Percentiles rank a stretch among this genome's conserved stretches.
These are phyloP conservation scores for Cucumis melo DNA, from an alignment of 306 rosid genomes.

Conservation along the genomic window DNA sequence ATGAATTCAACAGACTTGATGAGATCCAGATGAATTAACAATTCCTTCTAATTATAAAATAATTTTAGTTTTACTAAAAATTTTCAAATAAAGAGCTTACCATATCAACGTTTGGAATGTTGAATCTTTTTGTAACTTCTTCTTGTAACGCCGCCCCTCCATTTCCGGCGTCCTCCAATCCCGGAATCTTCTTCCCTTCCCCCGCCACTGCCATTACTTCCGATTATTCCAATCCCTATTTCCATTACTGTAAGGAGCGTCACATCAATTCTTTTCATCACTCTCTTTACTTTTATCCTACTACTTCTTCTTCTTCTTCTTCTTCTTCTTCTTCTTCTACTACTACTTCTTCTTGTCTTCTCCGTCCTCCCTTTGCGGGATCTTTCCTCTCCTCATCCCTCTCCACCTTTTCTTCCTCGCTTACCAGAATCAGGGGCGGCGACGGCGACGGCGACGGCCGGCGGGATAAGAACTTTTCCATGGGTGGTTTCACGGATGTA, in stretches of 20 bases:
- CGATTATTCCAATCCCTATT: background rate
- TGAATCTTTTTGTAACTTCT: background rate
- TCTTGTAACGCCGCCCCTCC: background rate
- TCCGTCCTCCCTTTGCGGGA: background rate
- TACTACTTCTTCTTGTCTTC: background rate
- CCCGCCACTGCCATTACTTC: background rate
- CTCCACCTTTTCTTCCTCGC: background rate
- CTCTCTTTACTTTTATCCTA: background rate
- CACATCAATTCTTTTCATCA: background rate
- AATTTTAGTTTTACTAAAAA: background rate
- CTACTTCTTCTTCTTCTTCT: background rate
- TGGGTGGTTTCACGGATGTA: conserved; percentile 20
- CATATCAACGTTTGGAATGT: background rate
- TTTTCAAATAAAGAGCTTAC: background rate
- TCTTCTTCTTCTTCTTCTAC: too few species aligned
- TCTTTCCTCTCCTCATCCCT: background rate
- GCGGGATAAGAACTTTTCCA: background rate
- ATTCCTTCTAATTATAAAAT: background rate
- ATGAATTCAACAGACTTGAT: background rate
- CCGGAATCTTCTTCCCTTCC: background rate
- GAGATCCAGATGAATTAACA: background rate
- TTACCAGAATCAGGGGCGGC: background rate
- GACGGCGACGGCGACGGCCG: background rate
- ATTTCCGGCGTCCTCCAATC: background rate
- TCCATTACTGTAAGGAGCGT: background rate